Evolutionary conservation across 345 rosid genomes (phyloP).

Genomic region (Camelina sativa): DNA sequence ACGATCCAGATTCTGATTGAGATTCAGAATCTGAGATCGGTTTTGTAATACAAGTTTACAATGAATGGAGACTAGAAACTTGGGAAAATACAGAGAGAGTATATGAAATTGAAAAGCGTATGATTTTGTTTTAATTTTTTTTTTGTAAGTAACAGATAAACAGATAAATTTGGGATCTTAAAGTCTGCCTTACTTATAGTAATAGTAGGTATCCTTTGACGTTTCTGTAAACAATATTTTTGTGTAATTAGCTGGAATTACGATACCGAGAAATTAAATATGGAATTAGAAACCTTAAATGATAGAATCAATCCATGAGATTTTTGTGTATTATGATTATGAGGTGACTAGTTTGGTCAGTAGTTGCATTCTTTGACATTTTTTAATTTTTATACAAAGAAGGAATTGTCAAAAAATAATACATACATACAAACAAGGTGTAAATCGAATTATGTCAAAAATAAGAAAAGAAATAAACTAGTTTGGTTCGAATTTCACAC

Average conservation of each 20-base stretch:
- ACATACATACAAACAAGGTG: no score
- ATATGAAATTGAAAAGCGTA: neutral
- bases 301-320: neutral
- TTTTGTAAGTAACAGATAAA: neutral
- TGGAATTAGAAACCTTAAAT: neutral
- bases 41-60: neutral
- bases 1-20: slow-evolving; percentile 12
- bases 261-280: neutral
- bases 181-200: slow-evolving; percentile 16
- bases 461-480: no score
- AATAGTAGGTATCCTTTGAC: neutral
- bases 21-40: slow-evolving; percentile 29
- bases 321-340: neutral
- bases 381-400: neutral
- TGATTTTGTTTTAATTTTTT: no score
- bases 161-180: neutral
- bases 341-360: neutral
- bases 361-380: neutral
- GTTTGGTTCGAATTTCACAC: no score
- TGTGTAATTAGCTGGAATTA: neutral
- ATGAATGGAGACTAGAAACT: slow-evolving; percentile 9
- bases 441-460: neutral
- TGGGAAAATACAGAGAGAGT: neutral
- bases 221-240: neutral
- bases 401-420: neutral